Evolutionary conservation across 805 yeast species (phyloP), one percentile per base, ranked within the genome.

Genomic region (Candida alai): DNA sequence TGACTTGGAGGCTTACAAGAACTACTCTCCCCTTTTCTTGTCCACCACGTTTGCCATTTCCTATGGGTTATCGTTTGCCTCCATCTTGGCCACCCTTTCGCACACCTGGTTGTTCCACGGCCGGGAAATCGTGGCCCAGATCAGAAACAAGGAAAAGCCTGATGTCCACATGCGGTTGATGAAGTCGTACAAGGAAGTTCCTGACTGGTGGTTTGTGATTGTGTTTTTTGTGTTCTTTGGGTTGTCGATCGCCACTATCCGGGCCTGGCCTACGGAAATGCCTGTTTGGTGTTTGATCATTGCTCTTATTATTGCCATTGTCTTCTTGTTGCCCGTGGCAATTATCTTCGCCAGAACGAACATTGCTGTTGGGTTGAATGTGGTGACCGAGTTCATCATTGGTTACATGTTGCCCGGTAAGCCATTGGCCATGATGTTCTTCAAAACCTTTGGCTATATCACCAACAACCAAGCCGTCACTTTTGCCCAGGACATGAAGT

Each of bases 21-120:
- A 54, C 5, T 81, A 82, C 57, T 80, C 86, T 2, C 85, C 86
- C 5, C 64, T 80, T 28, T 81, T 68, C 51, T 62, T 78, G 37
- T 64, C 84, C 6, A 68, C 78, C 11, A 70, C 81, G 3, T 75
- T 72, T 48, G 69, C 77, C 19, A 50, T 82, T n/a, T 64, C 78
- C 5, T 78, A 79, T 45, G 84, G 83, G 35, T 55, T 64, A 51
- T 46, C 65, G 62, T 55, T 70, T 58, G 88, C 85, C 2, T 71
- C 85, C 5, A 73, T 80, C 35, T 63, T 76, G 19, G 76, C 84
- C 4, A 73, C 80, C 5, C 60, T 82, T 34, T 65, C 71, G 12
- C 84, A 81, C 50, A 70, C 79, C 14, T 56, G 56, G 8, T 58
- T 79, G 18, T 80, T 74, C 60, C 81, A 78, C 48, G 74, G 80